Conservation (phyloP, 2,329 filamentous ascomycete species). For the Cladosporium cucumerinum region DNA sequence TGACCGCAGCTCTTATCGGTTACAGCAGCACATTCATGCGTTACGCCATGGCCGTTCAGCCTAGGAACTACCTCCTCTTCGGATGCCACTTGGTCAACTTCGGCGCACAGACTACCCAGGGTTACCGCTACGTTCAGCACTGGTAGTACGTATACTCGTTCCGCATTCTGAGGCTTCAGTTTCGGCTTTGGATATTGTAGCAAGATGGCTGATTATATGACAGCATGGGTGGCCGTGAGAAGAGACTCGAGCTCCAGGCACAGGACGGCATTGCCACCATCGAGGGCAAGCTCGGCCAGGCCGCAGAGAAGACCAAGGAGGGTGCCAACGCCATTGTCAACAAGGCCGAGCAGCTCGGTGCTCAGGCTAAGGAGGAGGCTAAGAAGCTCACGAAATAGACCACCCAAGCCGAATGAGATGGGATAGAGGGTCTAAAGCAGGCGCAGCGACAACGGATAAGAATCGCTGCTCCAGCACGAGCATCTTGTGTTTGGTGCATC, state of each 20-base stretch:
- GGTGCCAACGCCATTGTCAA: constrained; percentile 27
- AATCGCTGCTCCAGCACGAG: not conserved
- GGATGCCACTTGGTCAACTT: constrained; percentile 66
- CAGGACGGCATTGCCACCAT: constrained; percentile 35
- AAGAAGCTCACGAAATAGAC: constrained; percentile 24
- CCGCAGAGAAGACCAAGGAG: constrained; percentile 30
- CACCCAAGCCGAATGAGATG: not conserved
- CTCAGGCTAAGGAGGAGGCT: constrained; percentile 26
- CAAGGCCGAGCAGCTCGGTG: constrained; percentile 23
- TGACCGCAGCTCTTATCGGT: constrained; percentile 59
- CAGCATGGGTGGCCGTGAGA: constrained; percentile 44
- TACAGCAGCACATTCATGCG: constrained; percentile 66
- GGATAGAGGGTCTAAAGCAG: constrained; percentile 1
- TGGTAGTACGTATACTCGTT: constrained; percentile 44
- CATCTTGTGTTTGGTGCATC: not conserved
- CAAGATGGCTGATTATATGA: not conserved
- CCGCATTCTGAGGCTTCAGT: not conserved
- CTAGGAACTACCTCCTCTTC: constrained; percentile 66
- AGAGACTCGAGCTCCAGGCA: constrained; percentile 37
- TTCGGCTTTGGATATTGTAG: not conserved
- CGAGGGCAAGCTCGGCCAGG: constrained; percentile 28
- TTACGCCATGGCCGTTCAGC: constrained; percentile 61
- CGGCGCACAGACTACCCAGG: constrained; percentile 57
- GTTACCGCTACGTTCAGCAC: constrained; percentile 60
- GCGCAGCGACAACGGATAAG: not conserved